Percentiles rank a stretch among this genome's conserved stretches.
Evolutionary conservation across 371 early-diverging fungal species (phyloP).

Genomic region (Conidiobolus incongruus): DNA sequence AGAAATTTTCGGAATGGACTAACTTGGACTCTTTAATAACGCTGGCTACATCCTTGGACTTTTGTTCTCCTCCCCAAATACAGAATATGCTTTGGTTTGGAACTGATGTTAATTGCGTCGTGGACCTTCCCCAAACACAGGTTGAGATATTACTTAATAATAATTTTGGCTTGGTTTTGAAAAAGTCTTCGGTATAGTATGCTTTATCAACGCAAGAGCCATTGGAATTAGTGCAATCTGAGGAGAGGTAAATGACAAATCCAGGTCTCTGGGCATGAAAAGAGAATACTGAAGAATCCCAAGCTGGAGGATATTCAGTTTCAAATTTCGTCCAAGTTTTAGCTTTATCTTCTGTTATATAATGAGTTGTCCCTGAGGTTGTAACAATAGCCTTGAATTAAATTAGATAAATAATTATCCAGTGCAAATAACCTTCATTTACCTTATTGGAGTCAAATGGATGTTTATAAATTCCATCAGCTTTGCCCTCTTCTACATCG

Average conservation of each 20-base stretch:
- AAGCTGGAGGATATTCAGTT: constrained; percentile 20
- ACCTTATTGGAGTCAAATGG: constrained; percentile 3
- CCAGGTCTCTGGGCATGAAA: constrained; percentile 38
- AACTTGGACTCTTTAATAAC: constrained; percentile 21
- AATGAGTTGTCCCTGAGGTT: constrained; percentile 27
- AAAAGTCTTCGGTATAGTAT: constrained; percentile 39
- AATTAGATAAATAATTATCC: background rate
- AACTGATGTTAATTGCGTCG: constrained; percentile 15
- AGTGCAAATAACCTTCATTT: background rate
- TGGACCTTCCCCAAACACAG: constrained; percentile 45
- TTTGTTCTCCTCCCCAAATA: constrained; percentile 32
- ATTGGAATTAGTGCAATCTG: constrained; percentile 18
- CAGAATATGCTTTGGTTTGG: constrained; percentile 12
- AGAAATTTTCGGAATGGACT: constrained; percentile 35
- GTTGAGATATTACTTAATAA: constrained; percentile 24
- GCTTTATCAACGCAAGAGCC: constrained; percentile 22
- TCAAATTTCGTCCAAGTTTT: constrained; percentile 33
- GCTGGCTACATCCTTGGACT: constrained; percentile 13
- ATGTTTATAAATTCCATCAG: constrained; percentile 1
- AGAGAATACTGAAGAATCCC: constrained; percentile 14
- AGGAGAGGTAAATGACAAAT: constrained; percentile 28
- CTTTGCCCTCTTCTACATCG: constrained; percentile 12
- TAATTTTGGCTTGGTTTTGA: constrained; percentile 18
- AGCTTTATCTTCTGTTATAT: constrained; percentile 36
- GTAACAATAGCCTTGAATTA: constrained; percentile 32